These are phyloP conservation scores for Acanthamoeba lenticulata DNA, from an alignment of 208 protist species.

Conservation along the genomic window DNA sequence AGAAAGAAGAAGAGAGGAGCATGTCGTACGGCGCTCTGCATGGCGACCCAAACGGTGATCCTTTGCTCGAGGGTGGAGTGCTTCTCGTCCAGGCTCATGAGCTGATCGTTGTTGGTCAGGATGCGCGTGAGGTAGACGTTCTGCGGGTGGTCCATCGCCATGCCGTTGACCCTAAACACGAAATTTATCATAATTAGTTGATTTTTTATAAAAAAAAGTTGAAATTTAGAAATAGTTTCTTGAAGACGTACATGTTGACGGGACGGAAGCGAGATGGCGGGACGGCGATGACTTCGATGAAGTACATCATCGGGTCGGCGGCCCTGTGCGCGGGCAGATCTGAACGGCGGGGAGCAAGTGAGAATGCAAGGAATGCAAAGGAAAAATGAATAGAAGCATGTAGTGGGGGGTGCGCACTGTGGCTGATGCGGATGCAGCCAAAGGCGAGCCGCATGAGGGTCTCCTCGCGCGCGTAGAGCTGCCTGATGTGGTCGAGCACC, in stretches of 20 bases:
- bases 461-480: conserved; percentile 72
- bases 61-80: no score
- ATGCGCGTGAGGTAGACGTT: conserved; percentile 84
- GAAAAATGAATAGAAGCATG: neutral
- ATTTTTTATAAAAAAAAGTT: neutral
- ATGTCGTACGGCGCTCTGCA: no score
- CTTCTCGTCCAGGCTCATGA: neutral
- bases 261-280: conserved; percentile 88
- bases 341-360: neutral
- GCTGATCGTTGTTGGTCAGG: conserved; percentile 66
- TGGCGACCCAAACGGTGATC: no score
- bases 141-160: conserved; percentile 83
- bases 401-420: neutral
- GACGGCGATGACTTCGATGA: conserved; percentile 86
- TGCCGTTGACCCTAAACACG: conserved; percentile 73
- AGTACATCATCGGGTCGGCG: conserved; percentile 82
- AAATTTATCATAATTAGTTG: neutral
- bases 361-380: neutral
- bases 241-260: neutral
- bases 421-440: conserved; percentile 7
- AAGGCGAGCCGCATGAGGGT: conserved; percentile 72
- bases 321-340: neutral
- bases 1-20: neutral
- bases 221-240: no score
- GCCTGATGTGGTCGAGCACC: conserved; percentile 61